Base-by-base conservation (phyloP, 2,329 filamentous ascomycete genomes). In the Alternaria atra region DNA sequence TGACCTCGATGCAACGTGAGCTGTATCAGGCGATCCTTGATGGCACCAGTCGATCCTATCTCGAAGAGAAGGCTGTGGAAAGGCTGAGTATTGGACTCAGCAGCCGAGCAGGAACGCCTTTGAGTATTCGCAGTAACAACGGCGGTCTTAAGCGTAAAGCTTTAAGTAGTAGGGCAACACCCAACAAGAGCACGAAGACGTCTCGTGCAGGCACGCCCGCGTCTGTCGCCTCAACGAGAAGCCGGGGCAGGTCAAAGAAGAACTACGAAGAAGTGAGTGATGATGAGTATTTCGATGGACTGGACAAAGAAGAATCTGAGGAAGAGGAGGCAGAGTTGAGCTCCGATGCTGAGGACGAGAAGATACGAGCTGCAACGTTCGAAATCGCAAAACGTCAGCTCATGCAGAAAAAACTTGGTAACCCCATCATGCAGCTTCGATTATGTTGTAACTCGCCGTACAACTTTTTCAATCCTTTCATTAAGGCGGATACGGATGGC, bases 391-490 rank as follows among this genome's bases (percentile, higher is more conserved):
- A 94, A 76, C 90, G 91, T 55, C 92, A 97, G 76, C 92, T 98
- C n/a, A 84, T 89, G 4, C 87, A 88, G 43, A 98, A 98, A 82
- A 97, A 97, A 73, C 84, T 98, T 1, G 94, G 95, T 47, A 99
- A 99, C 68, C 91, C 93, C 0, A 81, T 98, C 20, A 93, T 97
- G 84, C 95, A 99, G 76, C 87, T 97, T 4, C 91, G 95, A 0
- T 86, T 97, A 0, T 93, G 92, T 10, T 98, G 95, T 79, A 97
- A 99, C 77, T 92, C 89, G 0, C 95, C 95, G 0, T 94, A 97
- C 79, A 97, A 97, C 74, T 98, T 99, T 77, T 98, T 97, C 80
- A 96, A 93, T 75, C 94, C 95, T 0, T 98, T 94, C 66, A 66
- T 77, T 15, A 66, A 70, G 25, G 72, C 73, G n/a, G 80, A 81